Base-by-base conservation (phyloP, 495 filamentous ascomycete genomes). In the Penicillium bialowiezense region DNA sequence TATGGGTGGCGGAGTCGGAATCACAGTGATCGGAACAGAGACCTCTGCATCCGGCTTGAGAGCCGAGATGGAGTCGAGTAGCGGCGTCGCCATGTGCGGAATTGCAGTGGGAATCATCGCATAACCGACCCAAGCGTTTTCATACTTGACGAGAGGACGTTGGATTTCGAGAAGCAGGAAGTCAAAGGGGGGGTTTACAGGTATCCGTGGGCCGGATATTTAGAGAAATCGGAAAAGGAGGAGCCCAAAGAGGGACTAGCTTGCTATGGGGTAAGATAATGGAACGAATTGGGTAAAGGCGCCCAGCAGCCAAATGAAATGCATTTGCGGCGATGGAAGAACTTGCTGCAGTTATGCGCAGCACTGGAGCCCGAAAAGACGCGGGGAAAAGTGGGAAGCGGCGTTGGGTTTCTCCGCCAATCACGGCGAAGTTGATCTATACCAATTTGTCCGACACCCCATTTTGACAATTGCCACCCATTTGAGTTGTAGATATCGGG, bases 91-190 rank as follows among this genome's bases (percentile, higher is more conserved):
- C 66, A 67, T 60, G 51, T 64, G 65, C 62, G 63, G 62, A 31
- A 69, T 48, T 38, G 66, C 64, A 48, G 70, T 70, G 47, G 68
- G 70, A 59, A 71, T 73, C 67, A 72, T 71, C 62, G 64, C 67
- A 67, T 62, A 56, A 54, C 60, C 64, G 56, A 36, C 31, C 40
- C 34, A 48, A 28, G 48, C 32, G 43, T 56, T 55, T 54, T 69
- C 66, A 69, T 69, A 61, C 45, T 63, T 63, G 46, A 38, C 10
- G 9, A 32, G 29, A 13, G 24, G 9, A 13, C 12, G 29, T 3
- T 32, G 7, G 29, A 32, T 28, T 28, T 28, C 24, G 24, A 10
- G 10, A 21, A 20, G 10, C 15, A 7, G 41, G n/a, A 33, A 23
- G 33, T 28, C 24, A 14, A 44, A 33, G n/a, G 17, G 26, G 24